Base-by-base conservation (phyloP, 352 stramenopile genomes). In the Phytopythium cucurbitacearum region DNA sequence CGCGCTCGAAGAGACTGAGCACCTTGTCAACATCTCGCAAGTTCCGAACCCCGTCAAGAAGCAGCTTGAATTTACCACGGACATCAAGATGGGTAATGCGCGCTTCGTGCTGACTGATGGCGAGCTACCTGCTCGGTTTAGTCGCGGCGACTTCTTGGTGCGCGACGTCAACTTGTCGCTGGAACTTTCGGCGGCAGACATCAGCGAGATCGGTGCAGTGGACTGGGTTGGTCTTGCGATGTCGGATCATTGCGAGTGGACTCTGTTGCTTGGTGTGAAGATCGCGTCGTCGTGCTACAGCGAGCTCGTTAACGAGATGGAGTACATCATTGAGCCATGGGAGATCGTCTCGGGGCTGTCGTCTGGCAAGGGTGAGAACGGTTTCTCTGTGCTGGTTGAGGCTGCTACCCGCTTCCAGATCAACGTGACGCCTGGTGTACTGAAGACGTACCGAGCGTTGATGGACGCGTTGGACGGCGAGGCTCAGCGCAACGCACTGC, bases 381-480 rank as follows among this genome's bases (percentile, higher is more conserved):
- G 80, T 0, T 76, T 85, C 28, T 75, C 76, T 12, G 64, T 80
- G 12, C 61, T 87, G 39, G 64, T 85, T 32, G 79, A 90, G 42
- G 79, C 79, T 12, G 72, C 73, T 5, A 87, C 82, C 54, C 72
- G 73, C 10, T 87, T 91, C 58, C 80, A 91, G 51, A 78, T 91
- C 49, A 91, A 91, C 53, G 65, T 91, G 36, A 87, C 80, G 9
- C 77, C 80, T 4, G 79, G 73, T 37, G 60, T 91, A 13, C 33
- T 95, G 45, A 88, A 91, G 42, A 87, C 75, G 10, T 89, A 92
- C 35, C 77, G 77, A 46, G 75, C 78, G 10, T 41, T 95, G 42
- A 90, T 89, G 62, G 85, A 95, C 21, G 77, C 89, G 0, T 54
- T 91, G 39, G 80, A 86, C 12, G 76, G 74, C 12, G 78, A 87